phyloP scores from a whole-genome alignment of 176 grass and related monocot species.

The Puccinellia tenuiflora region DNA sequence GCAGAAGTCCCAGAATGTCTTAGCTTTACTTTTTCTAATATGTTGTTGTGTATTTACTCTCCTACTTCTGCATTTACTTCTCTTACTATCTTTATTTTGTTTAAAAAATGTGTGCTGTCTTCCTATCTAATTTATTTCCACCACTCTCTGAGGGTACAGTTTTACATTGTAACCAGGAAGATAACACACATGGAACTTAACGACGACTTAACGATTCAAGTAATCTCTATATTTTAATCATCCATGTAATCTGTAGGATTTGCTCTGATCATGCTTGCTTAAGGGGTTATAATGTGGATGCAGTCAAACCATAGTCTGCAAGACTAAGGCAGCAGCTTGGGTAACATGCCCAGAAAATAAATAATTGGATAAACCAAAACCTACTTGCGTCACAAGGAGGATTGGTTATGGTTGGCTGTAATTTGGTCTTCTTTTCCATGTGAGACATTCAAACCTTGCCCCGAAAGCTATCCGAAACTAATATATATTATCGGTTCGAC shows the following conservation, averaged over 20 bases:
- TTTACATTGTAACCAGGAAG: neutral
- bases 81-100: neutral
- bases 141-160: neutral
- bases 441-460: slow-evolving; percentile 38
- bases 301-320: slow-evolving; percentile 30
- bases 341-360: slow-evolving; percentile 1
- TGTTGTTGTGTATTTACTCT: neutral
- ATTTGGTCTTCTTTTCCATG: slow-evolving; percentile 8
- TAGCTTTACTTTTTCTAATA: neutral
- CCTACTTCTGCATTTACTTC: neutral
- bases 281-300: slow-evolving; percentile 3
- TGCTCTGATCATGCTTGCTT: neutral
- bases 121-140: slow-evolving; percentile 10
- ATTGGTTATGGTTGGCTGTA: slow-evolving; percentile 25
- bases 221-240: neutral
- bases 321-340: slow-evolving; percentile 1
- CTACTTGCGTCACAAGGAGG: slow-evolving; percentile 29
- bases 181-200: neutral
- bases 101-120: neutral
- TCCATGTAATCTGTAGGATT: neutral
- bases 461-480: slow-evolving; percentile 35
- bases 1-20: neutral
- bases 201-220: neutral
- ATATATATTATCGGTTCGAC: slow-evolving; percentile 18
- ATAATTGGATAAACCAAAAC: neutral